Percentiles rank a stretch among this genome's conserved stretches.
phyloP scores from a whole-genome alignment of 2,329 filamentous ascomycete species.

The Gaeumannomyces sp. region DNA sequence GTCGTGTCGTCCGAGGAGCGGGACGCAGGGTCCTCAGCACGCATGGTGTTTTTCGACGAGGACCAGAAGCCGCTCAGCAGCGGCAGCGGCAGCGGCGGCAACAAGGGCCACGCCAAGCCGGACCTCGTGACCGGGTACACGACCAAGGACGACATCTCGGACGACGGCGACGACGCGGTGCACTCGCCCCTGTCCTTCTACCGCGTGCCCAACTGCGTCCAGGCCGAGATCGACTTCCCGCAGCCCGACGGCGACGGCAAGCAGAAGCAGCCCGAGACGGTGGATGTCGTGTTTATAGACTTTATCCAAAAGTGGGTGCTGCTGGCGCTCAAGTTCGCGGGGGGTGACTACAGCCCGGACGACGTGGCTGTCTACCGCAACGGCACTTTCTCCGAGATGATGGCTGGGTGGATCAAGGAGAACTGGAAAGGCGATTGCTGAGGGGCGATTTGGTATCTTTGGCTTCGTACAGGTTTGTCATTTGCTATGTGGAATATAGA shows the following conservation, averaged over 20 bases:
- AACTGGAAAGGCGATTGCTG: constrained; percentile 50
- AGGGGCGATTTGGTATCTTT: constrained; percentile 9
- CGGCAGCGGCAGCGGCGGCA: constrained; percentile 20
- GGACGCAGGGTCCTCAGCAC: not conserved
- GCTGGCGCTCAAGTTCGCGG: constrained; percentile 60
- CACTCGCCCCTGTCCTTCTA: constrained; percentile 72
- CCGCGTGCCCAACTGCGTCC: constrained; percentile 75
- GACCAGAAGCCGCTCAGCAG: constrained; percentile 26
- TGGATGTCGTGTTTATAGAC: constrained; percentile 87
- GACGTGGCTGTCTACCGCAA: constrained; percentile 48
- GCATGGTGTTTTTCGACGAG: not conserved
- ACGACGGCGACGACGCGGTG: constrained; percentile 84
- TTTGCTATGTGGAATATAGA: not conserved
- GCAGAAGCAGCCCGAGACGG: constrained; percentile 52
- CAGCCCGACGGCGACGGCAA: constrained; percentile 21
- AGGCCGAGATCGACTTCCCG: constrained; percentile 60
- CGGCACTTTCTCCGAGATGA: constrained; percentile 47
- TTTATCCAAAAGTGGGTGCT: constrained; percentile 83
- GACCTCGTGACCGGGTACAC: constrained; percentile 68
- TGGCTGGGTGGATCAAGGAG: constrained; percentile 51
- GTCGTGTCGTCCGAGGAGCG: constrained; percentile 9
- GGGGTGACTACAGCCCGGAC: constrained; percentile 40
- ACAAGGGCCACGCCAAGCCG: constrained; percentile 24
- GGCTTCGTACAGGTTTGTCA: not conserved
- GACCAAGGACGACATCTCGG: constrained; percentile 75